These are phyloP conservation scores for Colletotrichum eleusines DNA, from an alignment of 2,329 filamentous ascomycete species.

Conservation along the genomic window DNA sequence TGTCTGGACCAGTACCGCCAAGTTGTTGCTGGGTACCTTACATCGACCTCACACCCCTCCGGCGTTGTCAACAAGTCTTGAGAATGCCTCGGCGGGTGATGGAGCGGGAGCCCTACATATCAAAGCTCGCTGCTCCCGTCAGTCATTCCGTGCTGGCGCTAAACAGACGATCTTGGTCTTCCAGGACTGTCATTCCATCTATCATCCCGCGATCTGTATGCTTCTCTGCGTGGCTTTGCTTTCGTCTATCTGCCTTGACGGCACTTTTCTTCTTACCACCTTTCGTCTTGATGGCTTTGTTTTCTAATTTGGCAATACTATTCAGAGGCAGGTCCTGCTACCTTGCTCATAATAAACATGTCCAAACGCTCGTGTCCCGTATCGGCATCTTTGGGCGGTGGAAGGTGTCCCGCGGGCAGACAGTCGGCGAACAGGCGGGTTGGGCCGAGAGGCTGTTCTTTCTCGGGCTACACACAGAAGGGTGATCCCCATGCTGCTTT, in stretches of 20 bases:
- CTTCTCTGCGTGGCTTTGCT: neutral
- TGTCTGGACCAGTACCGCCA: too few species aligned
- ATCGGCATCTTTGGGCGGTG: slow-evolving; percentile 47
- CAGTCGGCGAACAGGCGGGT: slow-evolving; percentile 37
- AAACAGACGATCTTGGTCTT: slow-evolving; percentile 14
- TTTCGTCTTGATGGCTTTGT: slow-evolving; percentile 26
- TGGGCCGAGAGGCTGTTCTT: slow-evolving; percentile 51
- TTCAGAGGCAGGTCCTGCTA: slow-evolving; percentile 34
- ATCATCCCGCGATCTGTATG: neutral
- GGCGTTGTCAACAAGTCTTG: too few species aligned
- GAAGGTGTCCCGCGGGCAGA: slow-evolving; percentile 44
- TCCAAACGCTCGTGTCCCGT: slow-evolving; percentile 50
- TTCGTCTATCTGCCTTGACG: slow-evolving; percentile 22
- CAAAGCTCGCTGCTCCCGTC: slow-evolving; percentile 10
- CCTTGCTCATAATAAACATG: slow-evolving; percentile 44
- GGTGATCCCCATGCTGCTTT: slow-evolving; percentile 51
- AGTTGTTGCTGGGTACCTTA: too few species aligned
- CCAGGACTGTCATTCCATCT: slow-evolving; percentile 16
- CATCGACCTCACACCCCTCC: too few species aligned
- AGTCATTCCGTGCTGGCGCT: neutral
- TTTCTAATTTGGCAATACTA: slow-evolving; percentile 24
- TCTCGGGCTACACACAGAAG: slow-evolving; percentile 48
- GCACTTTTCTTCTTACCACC: slow-evolving; percentile 10
- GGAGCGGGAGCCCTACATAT: slow-evolving; percentile 25
- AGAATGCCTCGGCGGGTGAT: slow-evolving; percentile 5